phyloP scores from a whole-genome alignment of 1,139 yeast species.

The Lodderomyces jiufengensis region DNA sequence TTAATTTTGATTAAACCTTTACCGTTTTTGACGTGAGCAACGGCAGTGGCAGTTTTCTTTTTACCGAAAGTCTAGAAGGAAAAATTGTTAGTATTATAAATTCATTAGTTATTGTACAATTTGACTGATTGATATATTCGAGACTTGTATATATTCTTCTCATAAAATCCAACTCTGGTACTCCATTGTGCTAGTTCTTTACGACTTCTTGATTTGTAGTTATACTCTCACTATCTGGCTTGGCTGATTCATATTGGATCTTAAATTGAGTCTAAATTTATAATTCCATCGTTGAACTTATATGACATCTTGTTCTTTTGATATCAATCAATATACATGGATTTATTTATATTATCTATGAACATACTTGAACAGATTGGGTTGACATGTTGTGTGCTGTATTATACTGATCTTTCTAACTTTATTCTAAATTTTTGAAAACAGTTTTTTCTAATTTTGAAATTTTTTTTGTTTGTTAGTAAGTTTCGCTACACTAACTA shows the following conservation, averaged over 20 bases:
- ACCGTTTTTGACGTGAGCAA: conserved; percentile 99
- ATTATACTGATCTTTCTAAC: neutral
- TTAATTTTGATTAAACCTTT: conserved; percentile 98
- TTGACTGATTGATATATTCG: no score
- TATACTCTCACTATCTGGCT: no score
- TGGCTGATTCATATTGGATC: no score
- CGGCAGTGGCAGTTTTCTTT: conserved; percentile 99
- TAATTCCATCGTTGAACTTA: no score
- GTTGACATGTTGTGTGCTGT: conserved; percentile 40
- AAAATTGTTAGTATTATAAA: conserved; percentile 33
- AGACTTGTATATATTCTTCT: no score
- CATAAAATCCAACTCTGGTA: no score
- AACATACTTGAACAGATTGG: conserved; percentile 71
- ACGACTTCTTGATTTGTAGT: no score
- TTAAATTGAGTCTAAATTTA: neutral
- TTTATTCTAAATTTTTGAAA: neutral
- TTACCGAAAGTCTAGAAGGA: conserved; percentile 93
- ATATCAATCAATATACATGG: neutral
- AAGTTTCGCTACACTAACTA: neutral
- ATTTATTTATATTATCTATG: neutral
- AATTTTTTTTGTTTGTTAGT: conserved; percentile 7
- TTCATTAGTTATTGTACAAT: no score
- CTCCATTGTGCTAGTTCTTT: neutral
- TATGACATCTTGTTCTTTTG: no score
- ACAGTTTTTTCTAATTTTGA: conserved; percentile 3